Evolutionary conservation across 1,284 basidiomycete genomes (phyloP), one percentile per base, ranked within the genome.

Genomic region (Apiotrichum veenhuisii): DNA sequence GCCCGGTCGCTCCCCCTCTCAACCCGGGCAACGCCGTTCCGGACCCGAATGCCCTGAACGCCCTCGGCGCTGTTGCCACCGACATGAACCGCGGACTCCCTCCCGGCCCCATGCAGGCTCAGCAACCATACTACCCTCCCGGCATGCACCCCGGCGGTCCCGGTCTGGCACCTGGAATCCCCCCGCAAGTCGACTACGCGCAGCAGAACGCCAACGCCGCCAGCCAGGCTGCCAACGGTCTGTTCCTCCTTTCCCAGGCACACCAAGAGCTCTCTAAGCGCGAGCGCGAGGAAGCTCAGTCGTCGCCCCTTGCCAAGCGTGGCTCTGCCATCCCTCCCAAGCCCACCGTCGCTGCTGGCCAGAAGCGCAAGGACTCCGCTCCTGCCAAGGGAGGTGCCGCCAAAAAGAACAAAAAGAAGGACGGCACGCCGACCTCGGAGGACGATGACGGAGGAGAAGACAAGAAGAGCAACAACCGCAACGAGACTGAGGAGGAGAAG

Each of bases 221-320:
- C 3, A 70, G 66, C 42, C 74, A 76, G 62, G 89, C 90, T 34
- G 87, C 91, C 53, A 94, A 93, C 71, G 93, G 93, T 20, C 84
- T 97, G 44, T 97, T 94, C 80, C 80, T 97, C 49, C 85, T 97
- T 55, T 89, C 87, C 9, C 91, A 96, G 75, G 92, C 92, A 23
- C 92, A 95, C 71, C 91, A 95, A 72, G 92, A 96, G 80, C 84
- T 96, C 56, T 89, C 90, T n/a, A 95, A 95, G 80, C 86, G 91
- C 25, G 92, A 95, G 71, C 49, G 49, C n/a, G 88, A 90, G 72
- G 72, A 68, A 51, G 67, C 64, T 41, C 55, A 59, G 59, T 52
- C 58, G 42, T 46, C 54, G 30, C 55, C 54, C 0, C 43, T 53
- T 41, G 50, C 49, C 34, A 62, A 68, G 53, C 52, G 63, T 36